Percentiles rank a stretch among this genome's conserved stretches.
Conservation (phyloP, 257 asterid species). For the Lithospermum erythrorhizon region DNA sequence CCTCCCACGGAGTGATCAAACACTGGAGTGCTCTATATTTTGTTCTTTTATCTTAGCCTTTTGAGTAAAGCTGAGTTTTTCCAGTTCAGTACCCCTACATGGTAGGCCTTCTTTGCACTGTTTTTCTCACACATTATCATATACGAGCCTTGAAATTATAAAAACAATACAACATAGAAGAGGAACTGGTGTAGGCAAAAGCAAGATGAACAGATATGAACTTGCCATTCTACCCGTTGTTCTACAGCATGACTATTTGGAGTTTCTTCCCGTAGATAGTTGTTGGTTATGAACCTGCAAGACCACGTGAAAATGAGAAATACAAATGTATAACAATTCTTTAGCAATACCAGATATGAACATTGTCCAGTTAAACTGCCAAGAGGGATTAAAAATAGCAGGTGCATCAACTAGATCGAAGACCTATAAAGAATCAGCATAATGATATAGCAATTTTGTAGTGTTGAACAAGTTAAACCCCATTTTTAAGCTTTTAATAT, state of each 20-base stretch:
- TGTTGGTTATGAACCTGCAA: slow-evolving; percentile 90
- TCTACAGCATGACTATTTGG: slow-evolving; percentile 94
- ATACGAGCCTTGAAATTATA: not conserved
- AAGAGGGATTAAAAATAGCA: not conserved
- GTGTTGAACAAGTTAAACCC: no score
- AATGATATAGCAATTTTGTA: not conserved
- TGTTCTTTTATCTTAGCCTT: no score
- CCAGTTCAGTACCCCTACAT: no score
- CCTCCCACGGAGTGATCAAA: no score
- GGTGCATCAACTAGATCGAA: not conserved
- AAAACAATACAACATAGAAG: slow-evolving; percentile 1
- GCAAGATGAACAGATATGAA: slow-evolving; percentile 15
- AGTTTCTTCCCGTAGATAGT: slow-evolving; percentile 95
- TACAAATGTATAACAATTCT: not conserved
- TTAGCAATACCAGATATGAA: not conserved
- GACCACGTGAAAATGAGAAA: not conserved
- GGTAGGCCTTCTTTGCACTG: not conserved
- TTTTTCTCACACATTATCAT: not conserved
- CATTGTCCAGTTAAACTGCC: not conserved
- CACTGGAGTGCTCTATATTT: no score
- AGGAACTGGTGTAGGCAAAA: slow-evolving; percentile 3
- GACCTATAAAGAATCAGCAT: not conserved
- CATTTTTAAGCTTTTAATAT: no score
- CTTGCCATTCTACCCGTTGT: slow-evolving; percentile 97
- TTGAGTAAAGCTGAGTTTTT: no score